A percentile compares a stretch with the other conserved stretches of the same genome.
Conservation (phyloP, 768 basidiomycete genomes). For the Trametes punicea region DNA sequence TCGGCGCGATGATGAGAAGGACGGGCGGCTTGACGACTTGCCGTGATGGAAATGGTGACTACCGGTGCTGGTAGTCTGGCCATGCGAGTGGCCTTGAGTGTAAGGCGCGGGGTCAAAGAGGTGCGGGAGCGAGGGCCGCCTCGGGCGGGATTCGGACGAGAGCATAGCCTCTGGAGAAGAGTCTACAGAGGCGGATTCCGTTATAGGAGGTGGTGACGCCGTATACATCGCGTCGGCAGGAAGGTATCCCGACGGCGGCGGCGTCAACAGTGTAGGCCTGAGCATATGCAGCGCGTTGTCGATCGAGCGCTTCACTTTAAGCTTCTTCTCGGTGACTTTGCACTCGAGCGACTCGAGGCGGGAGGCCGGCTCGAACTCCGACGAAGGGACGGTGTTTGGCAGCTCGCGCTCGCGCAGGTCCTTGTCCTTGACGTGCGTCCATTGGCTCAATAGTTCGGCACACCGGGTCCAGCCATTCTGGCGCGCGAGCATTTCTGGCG, state of each 20-base stretch:
- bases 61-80: not conserved
- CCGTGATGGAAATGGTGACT: not conserved
- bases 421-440: slow-evolving; percentile 58
- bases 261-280: slow-evolving; percentile 33
- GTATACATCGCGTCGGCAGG: slow-evolving; percentile 16
- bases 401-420: slow-evolving; percentile 55
- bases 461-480: slow-evolving; percentile 79
- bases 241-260: slow-evolving; percentile 27
- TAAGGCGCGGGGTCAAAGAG: slow-evolving; percentile 30
- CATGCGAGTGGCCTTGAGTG: slow-evolving; percentile 15
- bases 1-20: slow-evolving; percentile 38
- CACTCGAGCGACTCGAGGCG: slow-evolving; percentile 17
- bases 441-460: slow-evolving; percentile 67
- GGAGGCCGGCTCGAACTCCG: slow-evolving; percentile 10
- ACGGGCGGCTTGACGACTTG: slow-evolving; percentile 11
- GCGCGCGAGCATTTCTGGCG: slow-evolving; percentile 79
- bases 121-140: slow-evolving; percentile 71
- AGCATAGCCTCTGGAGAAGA: slow-evolving; percentile 29
- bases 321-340: slow-evolving; percentile 30
- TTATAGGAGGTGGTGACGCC: slow-evolving; percentile 17
- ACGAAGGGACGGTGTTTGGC: slow-evolving; percentile 1
- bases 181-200: slow-evolving; percentile 3
- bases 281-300: slow-evolving; percentile 61
- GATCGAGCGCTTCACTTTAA: slow-evolving; percentile 76
- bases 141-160: slow-evolving; percentile 28